Percentiles rank a stretch among this genome's conserved stretches.
These are phyloP conservation scores for Cladorrhinum sp. DNA, from an alignment of 2,329 filamentous ascomycete genomes.

Conservation along the genomic window DNA sequence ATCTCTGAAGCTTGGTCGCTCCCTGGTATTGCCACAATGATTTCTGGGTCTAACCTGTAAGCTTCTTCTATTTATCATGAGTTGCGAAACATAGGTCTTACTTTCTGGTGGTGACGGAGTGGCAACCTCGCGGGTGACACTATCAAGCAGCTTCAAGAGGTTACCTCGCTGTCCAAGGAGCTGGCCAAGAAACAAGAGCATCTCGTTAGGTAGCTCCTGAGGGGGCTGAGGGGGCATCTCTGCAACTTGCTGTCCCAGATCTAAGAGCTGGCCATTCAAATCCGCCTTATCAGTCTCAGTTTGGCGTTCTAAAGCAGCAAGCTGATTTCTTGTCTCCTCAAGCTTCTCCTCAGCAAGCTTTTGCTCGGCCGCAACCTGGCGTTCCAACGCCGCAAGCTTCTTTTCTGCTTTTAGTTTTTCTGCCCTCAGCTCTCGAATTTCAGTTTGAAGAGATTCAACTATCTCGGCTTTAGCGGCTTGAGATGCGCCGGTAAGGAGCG, in stretches of 20 bases:
- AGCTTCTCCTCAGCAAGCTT: neutral
- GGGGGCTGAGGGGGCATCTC: neutral
- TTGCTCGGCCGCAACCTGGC: neutral
- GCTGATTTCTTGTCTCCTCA: neutral
- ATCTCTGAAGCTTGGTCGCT: too few relatives aligned
- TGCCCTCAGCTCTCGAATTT: slow-evolving; percentile 17
- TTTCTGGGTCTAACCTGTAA: neutral
- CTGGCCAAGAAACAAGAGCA: neutral
- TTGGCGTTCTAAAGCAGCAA: neutral
- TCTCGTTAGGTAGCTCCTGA: neutral
- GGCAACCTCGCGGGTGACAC: neutral
- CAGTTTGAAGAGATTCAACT: slow-evolving; percentile 18
- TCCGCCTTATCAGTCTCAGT: neutral
- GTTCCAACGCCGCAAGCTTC: slow-evolving; percentile 19
- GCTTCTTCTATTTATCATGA: neutral
- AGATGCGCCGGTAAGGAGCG: neutral
- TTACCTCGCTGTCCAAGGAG: slow-evolving; percentile 1
- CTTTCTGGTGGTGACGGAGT: neutral
- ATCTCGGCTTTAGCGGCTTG: slow-evolving; percentile 10
- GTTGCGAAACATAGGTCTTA: neutral
- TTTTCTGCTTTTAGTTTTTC: slow-evolving; percentile 13
- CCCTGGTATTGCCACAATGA: neutral
- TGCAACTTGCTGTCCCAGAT: neutral
- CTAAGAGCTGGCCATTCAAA: neutral
- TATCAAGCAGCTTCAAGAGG: neutral